Base-by-base conservation (phyloP, 2,329 filamentous ascomycete species). In the Venturia nashicola region DNA sequence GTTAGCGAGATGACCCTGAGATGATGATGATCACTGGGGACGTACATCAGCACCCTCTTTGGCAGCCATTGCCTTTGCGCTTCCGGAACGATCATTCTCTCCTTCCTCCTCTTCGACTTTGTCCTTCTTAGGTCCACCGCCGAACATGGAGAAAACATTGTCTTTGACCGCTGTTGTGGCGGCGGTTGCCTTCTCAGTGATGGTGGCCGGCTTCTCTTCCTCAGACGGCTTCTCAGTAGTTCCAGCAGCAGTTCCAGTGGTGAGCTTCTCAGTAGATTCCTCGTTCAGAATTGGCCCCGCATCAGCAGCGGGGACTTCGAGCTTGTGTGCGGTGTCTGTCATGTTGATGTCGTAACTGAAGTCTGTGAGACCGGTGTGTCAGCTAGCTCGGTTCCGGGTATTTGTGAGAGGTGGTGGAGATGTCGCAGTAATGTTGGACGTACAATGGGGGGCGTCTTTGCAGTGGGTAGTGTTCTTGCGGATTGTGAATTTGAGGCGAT, bases 131-230 rank as follows among this genome's bases (percentile, higher is more conserved):
- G 90, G 90, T 67, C 94, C 94, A 68, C 94, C 94, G 71, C 94
- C 94, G 74, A 99, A 99, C 94, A 99, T 97, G 77, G 90, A 93
- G 82, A 97, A 97, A 68, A 97, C 90, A 68, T 80, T 80, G 70
- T 80, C 78, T 72, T 79, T 80, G 23, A 78, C 77, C 44, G 77
- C 73, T 20, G 74, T 66, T 2, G 73, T 62, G 34, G 63, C 66
- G 42, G 61, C 46, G 11, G 72, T 67, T 32, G 73, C 75, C 39
- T 72, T 63, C 36, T 59, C 59, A 16, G 65, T 59, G 16, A 55
- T 39, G 32, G 46, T 63, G 12, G 46, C 61, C n/a, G 61, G 78
- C 80, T 83, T 83, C 71, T 81, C 77, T 70, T 84, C 81, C 69
- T 57, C 55, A 51, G 70, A 59, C 20, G 39, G 7, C 51, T 57